Evolutionary conservation across 345 rosid genomes (phyloP), one percentile per base, ranked within the genome.

Genomic region (Clarkia xantiana): DNA sequence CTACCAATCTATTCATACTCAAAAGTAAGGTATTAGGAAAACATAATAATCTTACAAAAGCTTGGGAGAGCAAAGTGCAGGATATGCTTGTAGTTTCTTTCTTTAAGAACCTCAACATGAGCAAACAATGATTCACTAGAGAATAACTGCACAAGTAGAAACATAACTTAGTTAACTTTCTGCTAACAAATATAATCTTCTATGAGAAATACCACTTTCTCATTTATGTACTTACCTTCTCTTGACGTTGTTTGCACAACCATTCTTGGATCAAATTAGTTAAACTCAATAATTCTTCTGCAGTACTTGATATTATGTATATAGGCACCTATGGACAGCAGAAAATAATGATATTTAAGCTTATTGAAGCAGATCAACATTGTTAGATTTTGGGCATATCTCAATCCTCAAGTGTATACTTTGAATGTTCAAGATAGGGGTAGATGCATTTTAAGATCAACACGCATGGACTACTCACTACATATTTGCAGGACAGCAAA

Each of bases 231-330:
- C 9, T 43, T 66, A 90, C 94, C 78, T 79, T 81, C 59, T 83
- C 83, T 64, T 83, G 94, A 25, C 82, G 76, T 55, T 71, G 69
- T 64, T 76, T 67, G 64, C 91, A 83, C 18, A 90, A 56, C 96
- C 96, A 86, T 67, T 90, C 93, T 18, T 94, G 96, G 62, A 90
- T 63, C 34, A 72, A 64, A 56, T 77, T 81, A 47, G 79, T 61
- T 65, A 65, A 83, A 22, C 86, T 80, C 73, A 90, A 60, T 55
- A 86, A 60, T 69, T 90, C 94, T 71, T 71, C 79, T 20, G 88
- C 97, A 45, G 76, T 59, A 36, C 82, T 76, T 63, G 94, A 90
- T 66, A 90, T 67, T 23, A 86, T 48, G 62, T 72, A 76, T 25
- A 90, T 67, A 40, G 97, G 96, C 65, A 86, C 86, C 97, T 90